Conservation (phyloP, 2,329 filamentous ascomycete species). For the Trichophyton benhamiae region DNA sequence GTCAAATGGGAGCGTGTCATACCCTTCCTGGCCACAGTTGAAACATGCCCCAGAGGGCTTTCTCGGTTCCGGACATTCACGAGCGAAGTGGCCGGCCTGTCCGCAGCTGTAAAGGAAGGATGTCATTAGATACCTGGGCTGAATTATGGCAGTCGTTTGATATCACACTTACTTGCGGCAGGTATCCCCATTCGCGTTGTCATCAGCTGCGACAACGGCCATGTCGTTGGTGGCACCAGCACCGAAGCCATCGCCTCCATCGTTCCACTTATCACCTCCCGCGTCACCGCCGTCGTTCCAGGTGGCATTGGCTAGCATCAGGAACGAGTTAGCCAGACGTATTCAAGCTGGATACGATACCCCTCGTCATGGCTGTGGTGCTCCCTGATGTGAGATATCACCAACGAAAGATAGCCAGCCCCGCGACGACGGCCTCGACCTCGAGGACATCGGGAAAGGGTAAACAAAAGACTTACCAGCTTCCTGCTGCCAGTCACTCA, state of each 20-base stretch:
- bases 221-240: slow-evolving; percentile 6
- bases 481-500: slow-evolving; percentile 7
- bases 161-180: slow-evolving; percentile 28
- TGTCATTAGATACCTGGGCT: not conserved
- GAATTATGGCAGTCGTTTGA: not conserved
- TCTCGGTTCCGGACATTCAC: slow-evolving; percentile 33
- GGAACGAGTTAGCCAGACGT: not conserved
- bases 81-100: slow-evolving; percentile 26
- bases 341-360: not conserved
- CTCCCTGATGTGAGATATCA: not conserved
- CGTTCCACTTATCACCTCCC: slow-evolving; percentile 7
- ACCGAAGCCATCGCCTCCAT: slow-evolving; percentile 5
- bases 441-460: not conserved
- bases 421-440: too few relatives aligned
- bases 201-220: slow-evolving; percentile 1
- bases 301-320: not conserved
- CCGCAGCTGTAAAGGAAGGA: slow-evolving; percentile 19
- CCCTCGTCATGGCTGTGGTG: not conserved
- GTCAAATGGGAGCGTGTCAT: slow-evolving; percentile 8
- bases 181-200: slow-evolving; percentile 18
- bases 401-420: not conserved
- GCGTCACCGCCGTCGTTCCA: slow-evolving; percentile 11
- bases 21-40: slow-evolving; percentile 37
- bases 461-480: not conserved
- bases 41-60: slow-evolving; percentile 32